phyloP scores from a whole-genome alignment of 2,329 filamentous ascomycete species.

The Fusarium oxysporum region DNA sequence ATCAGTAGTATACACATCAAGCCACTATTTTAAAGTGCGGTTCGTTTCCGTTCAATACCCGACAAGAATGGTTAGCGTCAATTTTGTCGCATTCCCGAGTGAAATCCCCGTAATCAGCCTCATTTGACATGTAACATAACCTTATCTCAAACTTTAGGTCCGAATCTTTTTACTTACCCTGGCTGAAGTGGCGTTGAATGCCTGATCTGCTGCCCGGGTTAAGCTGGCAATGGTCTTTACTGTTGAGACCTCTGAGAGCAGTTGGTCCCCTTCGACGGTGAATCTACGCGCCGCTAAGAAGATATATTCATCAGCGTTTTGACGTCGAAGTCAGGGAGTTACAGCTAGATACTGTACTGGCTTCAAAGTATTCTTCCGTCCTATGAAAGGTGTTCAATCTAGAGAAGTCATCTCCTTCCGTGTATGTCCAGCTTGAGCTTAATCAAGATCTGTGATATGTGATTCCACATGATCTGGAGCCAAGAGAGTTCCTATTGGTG shows the following conservation, averaged over 20 bases:
- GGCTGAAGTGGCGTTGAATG: no score
- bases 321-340: accelerated
- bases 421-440: not conserved
- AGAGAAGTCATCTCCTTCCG: no score
- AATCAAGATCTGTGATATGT: not conserved
- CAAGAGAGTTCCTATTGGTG: not conserved
- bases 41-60: not conserved
- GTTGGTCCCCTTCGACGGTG: no score
- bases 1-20: no score
- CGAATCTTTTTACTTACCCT: not conserved
- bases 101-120: not conserved
- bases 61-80: not conserved
- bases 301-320: not conserved
- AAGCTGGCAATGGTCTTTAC: accelerated
- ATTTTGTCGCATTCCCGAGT: not conserved
- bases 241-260: not conserved
- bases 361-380: no score
- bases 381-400: no score
- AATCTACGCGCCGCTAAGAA: not conserved
- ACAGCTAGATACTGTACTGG: no score
- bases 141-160: not conserved
- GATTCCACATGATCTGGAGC: not conserved
- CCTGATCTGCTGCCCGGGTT: accelerated
- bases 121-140: not conserved
- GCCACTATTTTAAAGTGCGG: not conserved